Percentiles rank a stretch among this genome's conserved stretches.
Conservation (phyloP, 106 monocot genomes). For the Platanthera zijinensis region DNA sequence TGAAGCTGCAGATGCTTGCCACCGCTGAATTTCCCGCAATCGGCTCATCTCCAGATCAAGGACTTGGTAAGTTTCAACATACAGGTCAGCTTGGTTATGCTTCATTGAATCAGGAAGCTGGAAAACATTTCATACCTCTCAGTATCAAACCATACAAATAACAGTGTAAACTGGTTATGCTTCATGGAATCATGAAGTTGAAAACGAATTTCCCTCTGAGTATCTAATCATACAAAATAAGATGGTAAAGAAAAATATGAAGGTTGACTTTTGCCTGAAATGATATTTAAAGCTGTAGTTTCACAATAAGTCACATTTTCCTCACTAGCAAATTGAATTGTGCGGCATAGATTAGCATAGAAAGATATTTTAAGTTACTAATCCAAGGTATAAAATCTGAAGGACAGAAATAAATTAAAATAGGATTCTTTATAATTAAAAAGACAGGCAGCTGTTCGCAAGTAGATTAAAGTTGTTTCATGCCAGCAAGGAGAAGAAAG, state of each 20-base stretch:
- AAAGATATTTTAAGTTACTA: background rate
- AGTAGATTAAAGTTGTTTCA: background rate
- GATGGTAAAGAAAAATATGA: background rate
- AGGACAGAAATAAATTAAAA: background rate
- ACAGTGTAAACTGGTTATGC: slow-evolving; percentile 41
- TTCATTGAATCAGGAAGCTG: slow-evolving; percentile 99
- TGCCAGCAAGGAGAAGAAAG: background rate
- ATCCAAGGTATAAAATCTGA: background rate
- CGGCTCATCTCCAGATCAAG: slow-evolving; percentile 98
- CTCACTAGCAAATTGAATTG: background rate
- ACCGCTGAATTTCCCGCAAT: slow-evolving; percentile 90
- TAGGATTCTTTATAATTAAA: background rate
- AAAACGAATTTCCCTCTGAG: background rate
- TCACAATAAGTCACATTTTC: background rate
- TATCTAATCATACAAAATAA: background rate
- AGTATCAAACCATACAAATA: slow-evolving; percentile 4
- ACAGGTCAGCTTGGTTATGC: slow-evolving; percentile 90
- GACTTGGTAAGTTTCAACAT: slow-evolving; percentile 96
- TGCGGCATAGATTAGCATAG: background rate
- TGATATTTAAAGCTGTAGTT: background rate
- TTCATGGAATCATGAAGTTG: slow-evolving; percentile 98
- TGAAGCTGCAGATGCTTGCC: slow-evolving; percentile 95
- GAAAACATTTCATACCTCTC: slow-evolving; percentile 9
- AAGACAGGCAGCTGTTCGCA: background rate
- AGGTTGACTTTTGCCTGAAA: background rate